Base-by-base conservation (phyloP, 1,284 basidiomycete species). In the Fomitiporia mediterranea region DNA sequence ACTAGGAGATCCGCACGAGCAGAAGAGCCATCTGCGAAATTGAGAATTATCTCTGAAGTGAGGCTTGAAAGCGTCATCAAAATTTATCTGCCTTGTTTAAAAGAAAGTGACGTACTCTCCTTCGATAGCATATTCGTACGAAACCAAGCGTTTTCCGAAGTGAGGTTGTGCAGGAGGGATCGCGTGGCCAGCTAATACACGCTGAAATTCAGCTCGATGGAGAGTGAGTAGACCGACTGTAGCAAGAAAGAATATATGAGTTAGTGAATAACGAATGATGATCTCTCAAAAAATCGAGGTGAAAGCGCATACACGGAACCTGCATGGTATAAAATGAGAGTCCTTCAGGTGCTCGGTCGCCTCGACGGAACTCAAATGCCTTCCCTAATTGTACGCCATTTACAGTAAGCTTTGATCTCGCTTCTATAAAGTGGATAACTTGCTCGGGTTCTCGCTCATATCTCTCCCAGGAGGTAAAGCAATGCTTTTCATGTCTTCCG, bases 21-120 rank as follows among this genome's bases (percentile, higher is more conserved):
- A 15, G 28, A 43, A 3, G 58, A 58, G 5, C 62, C 62, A 44
- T 63, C 62, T 8, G 52, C 34, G 35, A 63, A 63, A 9, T 42
- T 37, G 34, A 63, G 56, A 11, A 43, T 27, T 11, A 54, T 28
- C 25, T 51, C 55, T 8, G 44, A 49, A 8, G 30, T 39, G 7
- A 21, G 50, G 39, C 42, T 51, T 30, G 25, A 42, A 19, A 38
- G 35, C 25, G 9, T 35, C 13, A 25, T 35, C 11, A 6, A 6
- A 8, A 46, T 21, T 28, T 25, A 42, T 15, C 25, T 27, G 2
- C 43, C 32, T 34, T 15, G 39, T 40, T 40, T n/a, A 39, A 35
- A 15, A 53, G n/a, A 8, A n/a, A 28, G 25, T 21, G 8, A 49
- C 56, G 17, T 23, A 57, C 56, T 57, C 44, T 1, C 37, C 35